Percentiles rank a stretch among this genome's conserved stretches.
Conservation (phyloP, 2,329 filamentous ascomycete species). For the Colletotrichum limetticola region DNA sequence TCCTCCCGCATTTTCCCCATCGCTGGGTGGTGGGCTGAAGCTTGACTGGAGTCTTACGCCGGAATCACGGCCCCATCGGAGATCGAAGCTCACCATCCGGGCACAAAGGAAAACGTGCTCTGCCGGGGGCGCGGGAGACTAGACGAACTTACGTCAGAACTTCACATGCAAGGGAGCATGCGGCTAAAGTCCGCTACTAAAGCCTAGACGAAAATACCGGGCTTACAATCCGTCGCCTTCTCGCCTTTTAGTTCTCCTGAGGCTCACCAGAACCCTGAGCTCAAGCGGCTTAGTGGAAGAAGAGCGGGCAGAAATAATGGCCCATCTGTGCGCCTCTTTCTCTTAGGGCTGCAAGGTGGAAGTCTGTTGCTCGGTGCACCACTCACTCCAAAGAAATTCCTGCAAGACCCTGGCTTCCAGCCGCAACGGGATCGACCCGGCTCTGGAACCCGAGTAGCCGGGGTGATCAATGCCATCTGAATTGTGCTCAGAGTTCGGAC, state of each 20-base stretch:
- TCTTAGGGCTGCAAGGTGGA: neutral
- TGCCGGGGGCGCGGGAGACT: neutral
- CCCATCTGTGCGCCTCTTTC: slow-evolving; percentile 2
- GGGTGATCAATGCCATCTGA: slow-evolving; percentile 25
- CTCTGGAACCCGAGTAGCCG: slow-evolving; percentile 18
- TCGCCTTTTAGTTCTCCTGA: neutral
- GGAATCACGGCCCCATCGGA: neutral
- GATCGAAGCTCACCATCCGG: neutral
- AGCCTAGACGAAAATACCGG: slow-evolving; percentile 31
- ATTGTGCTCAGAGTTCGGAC: neutral
- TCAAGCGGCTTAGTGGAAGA: neutral
- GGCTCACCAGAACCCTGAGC: slow-evolving; percentile 23
- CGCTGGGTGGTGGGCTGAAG: neutral
- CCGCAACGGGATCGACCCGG: slow-evolving; percentile 30
- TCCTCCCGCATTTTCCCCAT: neutral
- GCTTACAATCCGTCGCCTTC: slow-evolving; percentile 5
- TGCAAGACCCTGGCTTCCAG: neutral
- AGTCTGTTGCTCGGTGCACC: slow-evolving; percentile 27
- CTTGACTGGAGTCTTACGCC: neutral
- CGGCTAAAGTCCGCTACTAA: neutral
- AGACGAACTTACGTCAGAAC: slow-evolving; percentile 24
- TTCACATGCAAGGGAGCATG: slow-evolving; percentile 15
- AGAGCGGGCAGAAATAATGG: neutral
- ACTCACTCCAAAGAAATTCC: slow-evolving; percentile 10
- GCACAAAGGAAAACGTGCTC: slow-evolving; percentile 21